These are phyloP conservation scores for Spergularia marina DNA, from an alignment of 148 eudicot species.

Conservation along the genomic window DNA sequence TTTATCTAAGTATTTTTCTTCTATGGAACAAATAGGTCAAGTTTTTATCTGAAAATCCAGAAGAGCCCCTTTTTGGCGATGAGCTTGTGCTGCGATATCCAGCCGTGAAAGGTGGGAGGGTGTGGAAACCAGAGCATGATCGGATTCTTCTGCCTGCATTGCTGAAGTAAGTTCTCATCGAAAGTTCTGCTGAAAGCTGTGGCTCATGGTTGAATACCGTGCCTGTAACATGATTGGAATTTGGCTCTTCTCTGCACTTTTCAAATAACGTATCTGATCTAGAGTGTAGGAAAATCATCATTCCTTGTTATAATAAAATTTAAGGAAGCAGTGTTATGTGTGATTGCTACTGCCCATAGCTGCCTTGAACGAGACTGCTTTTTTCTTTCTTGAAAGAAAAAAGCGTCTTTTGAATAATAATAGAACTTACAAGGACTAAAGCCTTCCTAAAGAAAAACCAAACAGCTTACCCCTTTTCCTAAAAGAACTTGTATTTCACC, in stretches of 20 bases:
- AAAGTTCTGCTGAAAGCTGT: neutral
- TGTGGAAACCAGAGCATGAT: slow-evolving; percentile 90
- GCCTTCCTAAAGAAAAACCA: no score
- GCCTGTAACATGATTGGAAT: neutral
- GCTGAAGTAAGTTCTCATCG: slow-evolving; percentile 53
- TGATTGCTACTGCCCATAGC: neutral
- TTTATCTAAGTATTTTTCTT: neutral
- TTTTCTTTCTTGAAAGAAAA: neutral
- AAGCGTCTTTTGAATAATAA: no score
- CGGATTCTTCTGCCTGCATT: slow-evolving; percentile 64
- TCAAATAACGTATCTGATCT: neutral
- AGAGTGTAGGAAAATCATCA: no score
- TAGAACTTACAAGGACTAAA: no score
- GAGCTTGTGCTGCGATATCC: slow-evolving; percentile 64
- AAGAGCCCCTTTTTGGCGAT: slow-evolving; percentile 59
- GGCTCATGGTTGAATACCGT: neutral
- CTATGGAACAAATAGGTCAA: slow-evolving; percentile 47
- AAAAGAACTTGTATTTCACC: neutral
- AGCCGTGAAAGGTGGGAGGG: slow-evolving; percentile 63
- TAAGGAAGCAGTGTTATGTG: neutral
- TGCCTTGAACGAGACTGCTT: neutral
- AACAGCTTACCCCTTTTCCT: no score
- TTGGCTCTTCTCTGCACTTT: neutral
- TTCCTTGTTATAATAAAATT: neutral
- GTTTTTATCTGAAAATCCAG: slow-evolving; percentile 36